Base-by-base conservation (phyloP, 371 early-diverging fungal genomes). In the Apophysomyces sp. region DNA sequence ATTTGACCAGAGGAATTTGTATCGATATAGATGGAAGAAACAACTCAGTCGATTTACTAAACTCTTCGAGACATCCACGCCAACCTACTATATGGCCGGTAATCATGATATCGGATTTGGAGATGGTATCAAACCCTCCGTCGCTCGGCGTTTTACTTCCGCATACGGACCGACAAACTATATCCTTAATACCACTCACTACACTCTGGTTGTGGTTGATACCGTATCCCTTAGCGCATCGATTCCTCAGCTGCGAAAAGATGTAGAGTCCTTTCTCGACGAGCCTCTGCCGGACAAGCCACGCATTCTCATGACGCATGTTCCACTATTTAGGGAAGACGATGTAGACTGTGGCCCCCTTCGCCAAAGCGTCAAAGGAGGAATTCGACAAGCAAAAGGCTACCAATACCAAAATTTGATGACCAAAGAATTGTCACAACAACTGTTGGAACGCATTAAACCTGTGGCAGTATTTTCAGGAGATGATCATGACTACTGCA, bases 91-190 rank as follows among this genome's bases (percentile, higher is more conserved):
- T 52, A 87, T 92, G 75, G 92, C 86, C 2, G 96, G 96, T 2
- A 97, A 95, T 74, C 98, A 97, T 66, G 96, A 97, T 71, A 86
- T 95, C 58, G 96, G 96, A 0, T 92, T 95, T 65, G 94, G 95
- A 4, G 73, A 89, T 57, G 82, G 82, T 1, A 78, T 95, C 21
- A 68, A 89, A 3, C 63, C 62, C 0, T 11, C 54, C 0, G 81
- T 89, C 0, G 68, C 85, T 32, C 60, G 62, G 0, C 77, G 94
- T 29, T 94, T 87, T 63, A 68, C 81, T 34, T 40, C 57, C 6
- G 67, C 66, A 13, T 90, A 90, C 68, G 94, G 95, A 0, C 81
- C 86, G 4, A 75, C 84, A 7, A 94, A 93, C 36, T 89, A 86
- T 55, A 68, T 75, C 1, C 34, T 89, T 6, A 58, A 69, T 3